phyloP scores from a whole-genome alignment of 805 yeast species.

The Metschnikowia colocasiae region DNA sequence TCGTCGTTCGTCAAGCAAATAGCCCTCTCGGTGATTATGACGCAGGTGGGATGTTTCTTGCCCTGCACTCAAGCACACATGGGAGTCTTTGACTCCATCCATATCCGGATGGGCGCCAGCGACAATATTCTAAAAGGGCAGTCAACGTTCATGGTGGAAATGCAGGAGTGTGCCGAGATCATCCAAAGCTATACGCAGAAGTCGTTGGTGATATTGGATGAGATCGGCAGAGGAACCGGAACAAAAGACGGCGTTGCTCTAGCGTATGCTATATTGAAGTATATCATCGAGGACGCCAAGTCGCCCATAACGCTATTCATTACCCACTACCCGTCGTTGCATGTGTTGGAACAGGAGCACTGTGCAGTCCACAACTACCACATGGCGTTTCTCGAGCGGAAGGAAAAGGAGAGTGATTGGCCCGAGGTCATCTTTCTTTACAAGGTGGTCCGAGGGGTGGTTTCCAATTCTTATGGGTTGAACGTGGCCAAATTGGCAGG shows the following conservation, averaged over 20 bases:
- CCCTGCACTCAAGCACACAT: constrained; percentile 61
- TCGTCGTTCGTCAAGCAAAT: constrained; percentile 72
- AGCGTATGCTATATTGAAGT: constrained; percentile 67
- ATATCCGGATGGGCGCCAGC: constrained; percentile 81
- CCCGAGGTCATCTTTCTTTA: constrained; percentile 40
- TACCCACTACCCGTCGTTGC: constrained; percentile 76
- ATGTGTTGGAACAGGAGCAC: constrained; percentile 44
- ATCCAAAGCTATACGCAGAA: constrained; percentile 48
- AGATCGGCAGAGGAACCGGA: constrained; percentile 78
- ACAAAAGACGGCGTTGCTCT: constrained; percentile 74
- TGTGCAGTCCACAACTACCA: constrained; percentile 56
- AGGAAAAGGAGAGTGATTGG: constrained; percentile 19
- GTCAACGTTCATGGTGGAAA: constrained; percentile 80
- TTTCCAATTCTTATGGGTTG: constrained; percentile 69
- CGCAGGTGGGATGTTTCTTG: constrained; percentile 72
- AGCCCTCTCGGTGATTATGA: constrained; percentile 66
- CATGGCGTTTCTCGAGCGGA: constrained; percentile 58
- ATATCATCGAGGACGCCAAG: constrained; percentile 40
- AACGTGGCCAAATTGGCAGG: constrained; percentile 81
- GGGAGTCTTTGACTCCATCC: constrained; percentile 72
- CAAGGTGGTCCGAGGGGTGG: constrained; percentile 35
- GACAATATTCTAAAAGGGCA: constrained; percentile 73
- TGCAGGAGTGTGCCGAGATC: constrained; percentile 62
- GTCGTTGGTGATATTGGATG: constrained; percentile 67
- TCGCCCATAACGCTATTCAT: constrained; percentile 67